A percentile compares a stretch with the other conserved stretches of the same genome.
These are phyloP conservation scores for Capronia epimyces DNA, from an alignment of 2,329 filamentous ascomycete genomes.

Conservation along the genomic window DNA sequence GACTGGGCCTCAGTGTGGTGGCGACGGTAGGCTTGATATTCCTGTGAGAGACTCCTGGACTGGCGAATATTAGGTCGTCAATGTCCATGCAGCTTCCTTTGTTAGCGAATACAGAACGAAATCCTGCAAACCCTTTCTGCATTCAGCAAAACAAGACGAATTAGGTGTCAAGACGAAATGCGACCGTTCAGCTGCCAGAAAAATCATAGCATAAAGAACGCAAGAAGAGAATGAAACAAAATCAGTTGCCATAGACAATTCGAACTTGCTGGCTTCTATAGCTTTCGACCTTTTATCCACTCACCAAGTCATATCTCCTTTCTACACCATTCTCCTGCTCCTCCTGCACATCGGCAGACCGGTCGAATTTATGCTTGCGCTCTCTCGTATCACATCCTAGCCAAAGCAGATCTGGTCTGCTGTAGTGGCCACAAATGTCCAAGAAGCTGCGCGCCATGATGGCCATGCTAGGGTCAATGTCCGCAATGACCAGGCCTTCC, in stretches of 20 bases:
- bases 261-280: no score
- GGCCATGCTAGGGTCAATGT: slow-evolving; percentile 44
- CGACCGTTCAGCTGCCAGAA: no score
- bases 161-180: no score
- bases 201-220: no score
- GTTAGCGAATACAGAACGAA: no score
- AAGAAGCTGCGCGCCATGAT: slow-evolving; percentile 41
- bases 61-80: not conserved
- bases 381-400: slow-evolving; percentile 33
- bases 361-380: slow-evolving; percentile 21
- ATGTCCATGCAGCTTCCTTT: not conserved
- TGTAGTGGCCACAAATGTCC: slow-evolving; percentile 49
- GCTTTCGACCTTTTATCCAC: not conserved
- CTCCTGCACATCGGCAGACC: not conserved
- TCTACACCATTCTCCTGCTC: not conserved
- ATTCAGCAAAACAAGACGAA: no score
- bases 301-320: no score
- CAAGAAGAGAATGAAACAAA: no score
- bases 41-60: slow-evolving; percentile 11
- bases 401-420: slow-evolving; percentile 50
- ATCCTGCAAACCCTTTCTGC: no score
- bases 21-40: slow-evolving; percentile 14
- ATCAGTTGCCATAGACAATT: no score
- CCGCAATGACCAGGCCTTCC: slow-evolving; percentile 47
- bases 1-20: slow-evolving; percentile 11